Conservation (phyloP, 1,139 yeast species). For the Magnusiomyces starmeri region DNA sequence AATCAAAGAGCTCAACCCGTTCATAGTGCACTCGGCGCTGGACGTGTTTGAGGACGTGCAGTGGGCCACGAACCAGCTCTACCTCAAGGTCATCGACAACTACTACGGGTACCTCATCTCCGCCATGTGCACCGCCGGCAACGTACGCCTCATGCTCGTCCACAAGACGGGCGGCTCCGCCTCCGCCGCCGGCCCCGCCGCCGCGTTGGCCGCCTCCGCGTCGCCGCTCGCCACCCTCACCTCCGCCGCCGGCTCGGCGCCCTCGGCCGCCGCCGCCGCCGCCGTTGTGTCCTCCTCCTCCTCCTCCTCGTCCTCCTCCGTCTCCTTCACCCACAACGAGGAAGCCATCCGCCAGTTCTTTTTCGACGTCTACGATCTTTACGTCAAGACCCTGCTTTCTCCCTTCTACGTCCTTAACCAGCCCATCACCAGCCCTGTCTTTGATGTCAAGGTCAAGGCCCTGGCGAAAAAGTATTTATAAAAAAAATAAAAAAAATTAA, state of each 20-base stretch:
- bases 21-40: constrained; percentile 77
- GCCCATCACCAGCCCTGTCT: constrained; percentile 64
- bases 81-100: constrained; percentile 73
- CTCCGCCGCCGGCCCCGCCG: background rate
- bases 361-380: constrained; percentile 76
- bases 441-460: constrained; percentile 66
- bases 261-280: background rate
- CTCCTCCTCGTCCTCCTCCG: background rate
- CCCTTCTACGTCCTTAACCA: constrained; percentile 80
- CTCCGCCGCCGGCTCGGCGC: background rate
- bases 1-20: constrained; percentile 76
- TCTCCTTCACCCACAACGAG: constrained; percentile 42
- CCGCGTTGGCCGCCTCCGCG: background rate
- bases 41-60: constrained; percentile 87
- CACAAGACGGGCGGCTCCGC: constrained; percentile 42
- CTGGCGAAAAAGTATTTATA: constrained; percentile 72
- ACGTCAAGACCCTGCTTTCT: constrained; percentile 74
- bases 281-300: background rate
- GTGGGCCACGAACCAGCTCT: constrained; percentile 61
- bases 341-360: constrained; percentile 78
- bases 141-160: constrained; percentile 70
- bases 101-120: constrained; percentile 76
- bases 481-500: constrained; percentile 5
- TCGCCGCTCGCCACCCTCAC: background rate
- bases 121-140: constrained; percentile 84